phyloP scores from a whole-genome alignment of 768 basidiomycete species.

The Pulveroboletus sp. region DNA sequence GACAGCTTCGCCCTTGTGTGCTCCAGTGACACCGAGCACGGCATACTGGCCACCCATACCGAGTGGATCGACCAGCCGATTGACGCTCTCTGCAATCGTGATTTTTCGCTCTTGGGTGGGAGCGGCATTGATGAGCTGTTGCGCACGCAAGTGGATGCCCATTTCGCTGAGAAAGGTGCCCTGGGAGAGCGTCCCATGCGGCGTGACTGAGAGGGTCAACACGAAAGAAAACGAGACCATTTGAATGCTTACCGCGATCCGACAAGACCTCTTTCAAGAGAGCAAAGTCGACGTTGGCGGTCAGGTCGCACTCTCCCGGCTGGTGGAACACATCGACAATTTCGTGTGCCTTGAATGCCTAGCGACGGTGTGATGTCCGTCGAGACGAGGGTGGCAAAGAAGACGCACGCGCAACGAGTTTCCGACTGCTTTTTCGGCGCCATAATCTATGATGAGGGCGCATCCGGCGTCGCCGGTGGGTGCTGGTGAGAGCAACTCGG shows the following conservation, averaged over 20 bases:
- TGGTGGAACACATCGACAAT: conserved; percentile 80
- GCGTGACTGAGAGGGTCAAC: conserved; percentile 31
- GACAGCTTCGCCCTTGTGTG: conserved; percentile 11
- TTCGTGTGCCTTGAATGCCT: conserved; percentile 91
- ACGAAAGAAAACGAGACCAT: not conserved
- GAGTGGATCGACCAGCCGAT: conserved; percentile 68
- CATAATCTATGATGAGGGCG: conserved; percentile 90
- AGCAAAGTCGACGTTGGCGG: conserved; percentile 95
- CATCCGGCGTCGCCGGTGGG: conserved; percentile 39
- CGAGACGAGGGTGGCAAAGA: too few species aligned
- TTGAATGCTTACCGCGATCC: conserved; percentile 55
- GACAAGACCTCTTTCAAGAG: conserved; percentile 77
- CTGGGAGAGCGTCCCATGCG: conserved; percentile 75
- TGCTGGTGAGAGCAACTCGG: conserved; percentile 49
- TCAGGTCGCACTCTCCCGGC: conserved; percentile 89
- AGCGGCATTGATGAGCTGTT: conserved; percentile 54
- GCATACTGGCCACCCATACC: conserved; percentile 91
- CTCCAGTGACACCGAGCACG: conserved; percentile 57
- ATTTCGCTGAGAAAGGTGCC: conserved; percentile 73
- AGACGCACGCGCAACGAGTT: conserved; percentile 79
- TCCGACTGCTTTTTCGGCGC: conserved; percentile 64
- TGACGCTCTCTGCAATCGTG: conserved; percentile 58
- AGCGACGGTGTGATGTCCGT: not conserved
- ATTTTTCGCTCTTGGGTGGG: conserved; percentile 45
- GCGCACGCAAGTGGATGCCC: conserved; percentile 68